Percentiles rank a stretch among this genome's conserved stretches.
Evolutionary conservation across 2,329 filamentous ascomycete genomes (phyloP).

Genomic region (Rutstroemia sp.): DNA sequence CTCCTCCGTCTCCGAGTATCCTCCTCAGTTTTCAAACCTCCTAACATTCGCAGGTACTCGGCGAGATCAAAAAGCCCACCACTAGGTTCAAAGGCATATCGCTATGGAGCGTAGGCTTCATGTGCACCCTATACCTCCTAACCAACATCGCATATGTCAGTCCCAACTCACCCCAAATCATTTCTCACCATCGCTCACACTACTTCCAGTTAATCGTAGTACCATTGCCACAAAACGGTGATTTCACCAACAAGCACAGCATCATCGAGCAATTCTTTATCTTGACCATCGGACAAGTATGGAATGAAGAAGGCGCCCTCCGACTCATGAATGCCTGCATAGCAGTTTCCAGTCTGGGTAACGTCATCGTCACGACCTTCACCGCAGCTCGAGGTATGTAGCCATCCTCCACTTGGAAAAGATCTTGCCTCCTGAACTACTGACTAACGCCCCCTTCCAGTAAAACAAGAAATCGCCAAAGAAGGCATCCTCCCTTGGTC

Average conservation of each 20-base stretch:
- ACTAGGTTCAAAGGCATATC: conserved; percentile 22
- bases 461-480: conserved; percentile 55
- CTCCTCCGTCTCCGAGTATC: no score
- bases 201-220: conserved; percentile 21
- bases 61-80: conserved; percentile 12
- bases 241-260: conserved; percentile 3
- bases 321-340: conserved; percentile 39
- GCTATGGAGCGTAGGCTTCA: conserved; percentile 21
- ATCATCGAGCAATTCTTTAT: conserved; percentile 32
- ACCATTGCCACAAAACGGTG: background rate
- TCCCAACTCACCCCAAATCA: conserved; percentile 23
- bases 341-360: conserved; percentile 38
- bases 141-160: conserved; percentile 34
- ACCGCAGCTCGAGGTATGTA: conserved; percentile 36
- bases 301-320: conserved; percentile 20
- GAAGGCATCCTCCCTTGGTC: conserved; percentile 42
- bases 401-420: background rate
- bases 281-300: conserved; percentile 24
- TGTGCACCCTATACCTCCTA: conserved; percentile 31
- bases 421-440: background rate
- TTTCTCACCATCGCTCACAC: background rate
- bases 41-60: conserved; percentile 31
- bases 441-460: conserved; percentile 13
- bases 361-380: conserved; percentile 51
- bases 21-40: background rate